Conservation (phyloP, 2,329 filamentous ascomycete species). For the Cryphonectria nitschkei region DNA sequence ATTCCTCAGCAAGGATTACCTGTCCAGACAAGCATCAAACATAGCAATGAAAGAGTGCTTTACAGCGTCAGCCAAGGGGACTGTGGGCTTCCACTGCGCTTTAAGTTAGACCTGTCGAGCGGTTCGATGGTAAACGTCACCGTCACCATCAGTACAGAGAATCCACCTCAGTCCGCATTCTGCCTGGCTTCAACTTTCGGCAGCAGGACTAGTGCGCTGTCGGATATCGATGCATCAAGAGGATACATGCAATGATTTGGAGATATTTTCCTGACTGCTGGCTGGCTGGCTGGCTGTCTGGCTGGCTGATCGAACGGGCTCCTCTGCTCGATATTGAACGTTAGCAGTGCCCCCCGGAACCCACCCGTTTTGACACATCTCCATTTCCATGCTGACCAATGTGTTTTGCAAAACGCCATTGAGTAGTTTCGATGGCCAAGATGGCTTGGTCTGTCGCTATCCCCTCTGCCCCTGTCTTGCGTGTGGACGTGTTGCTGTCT, state of each 20-base stretch:
- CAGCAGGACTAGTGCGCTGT: neutral
- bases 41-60: slow-evolving; percentile 35
- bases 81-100: slow-evolving; percentile 20
- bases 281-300: neutral
- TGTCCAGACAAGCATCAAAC: slow-evolving; percentile 54
- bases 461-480: neutral
- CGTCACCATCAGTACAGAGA: neutral
- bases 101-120: neutral
- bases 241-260: neutral
- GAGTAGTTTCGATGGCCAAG: neutral
- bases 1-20: slow-evolving; percentile 42
- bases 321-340: neutral
- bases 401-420: neutral
- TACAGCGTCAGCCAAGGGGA: slow-evolving; percentile 22
- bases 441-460: neutral
- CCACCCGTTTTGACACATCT: neutral
- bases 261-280: neutral
- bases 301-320: neutral
- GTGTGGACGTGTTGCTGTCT: slow-evolving; percentile 19
- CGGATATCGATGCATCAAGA: neutral
- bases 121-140: slow-evolving; percentile 9
- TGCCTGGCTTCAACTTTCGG: neutral
- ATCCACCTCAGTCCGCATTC: neutral
- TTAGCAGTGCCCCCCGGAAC: neutral
- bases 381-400: neutral